Evolutionary conservation across 345 rosid genomes (phyloP), one percentile per base, ranked within the genome.

Genomic region (Eucalyptus sp.): DNA sequence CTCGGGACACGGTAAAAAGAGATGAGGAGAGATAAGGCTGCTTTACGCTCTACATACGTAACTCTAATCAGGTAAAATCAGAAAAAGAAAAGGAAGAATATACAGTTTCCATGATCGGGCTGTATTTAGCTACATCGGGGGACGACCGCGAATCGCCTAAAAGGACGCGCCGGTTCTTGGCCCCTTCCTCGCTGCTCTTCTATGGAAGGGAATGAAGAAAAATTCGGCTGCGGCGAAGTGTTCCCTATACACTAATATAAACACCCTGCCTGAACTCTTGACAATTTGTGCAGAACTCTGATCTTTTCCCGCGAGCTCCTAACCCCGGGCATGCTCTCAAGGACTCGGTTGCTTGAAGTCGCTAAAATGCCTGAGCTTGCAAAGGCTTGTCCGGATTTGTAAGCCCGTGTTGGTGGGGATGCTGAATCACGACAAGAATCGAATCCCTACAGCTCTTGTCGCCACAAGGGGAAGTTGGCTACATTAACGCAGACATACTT

Each of bases 341-440:
- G 83, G 83, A 76, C 83, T 20, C 27, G 48, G 84, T 41, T 6
- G 24, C 81, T 18, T 20, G 29, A 76, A 41, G 48, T 9, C 83
- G 10, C 29, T 76, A 76, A 11, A 20, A 20, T 10, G 84, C 48
- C 84, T 41, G 84, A 20, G 48, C 48, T 41, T 76, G 48, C 84
- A 76, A 20, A 76, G 27, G 84, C 27, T 76, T 76, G 84, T 76
- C 3, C 3, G 80, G 33, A 62, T 89, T n/a, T 58, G 84, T 91
- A 89, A 88, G 87, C 88, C 89, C 88, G 27, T 87, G 89, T 50
- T 92, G 87, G 87, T 91, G 89, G 10, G 99, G 99, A 89, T 97
- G 97, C 94, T 97, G 96, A 90, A 96, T 93, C 64, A 97, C 92
- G 46, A 96, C 97, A n/a, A 96, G 89, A 87, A 95, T 90, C 51